Base-by-base conservation (phyloP, 1,284 basidiomycete genomes). In the Erythrobasidium hasegawianum region DNA sequence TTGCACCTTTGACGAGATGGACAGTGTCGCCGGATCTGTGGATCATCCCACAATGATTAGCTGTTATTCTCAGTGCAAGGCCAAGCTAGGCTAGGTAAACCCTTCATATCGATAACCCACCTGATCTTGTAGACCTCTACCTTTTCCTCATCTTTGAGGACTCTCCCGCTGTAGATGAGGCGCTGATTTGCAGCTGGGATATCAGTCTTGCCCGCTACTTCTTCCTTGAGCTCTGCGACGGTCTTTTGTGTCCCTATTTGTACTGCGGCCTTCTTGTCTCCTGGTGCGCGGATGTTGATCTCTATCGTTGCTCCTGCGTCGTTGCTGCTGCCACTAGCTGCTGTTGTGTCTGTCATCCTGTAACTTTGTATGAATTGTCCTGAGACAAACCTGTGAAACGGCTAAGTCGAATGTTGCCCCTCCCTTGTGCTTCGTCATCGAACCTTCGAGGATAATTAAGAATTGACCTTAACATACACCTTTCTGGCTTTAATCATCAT, bases 1-100 rank as follows among this genome's bases (percentile, higher is more conserved):
- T 81, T 1, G 84, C 86, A 49, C 90, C 89, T 77, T 94, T 95
- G 72, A 95, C 91, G 88, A 95, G 91, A 76, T 94, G 90, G 52
- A 94, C 86, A 0, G 91, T 93, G 76, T 95, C 88, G 9, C 84
- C 82, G 1, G 73, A 54, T 45, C 55, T 62, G 22, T n/a, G 22
- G 5, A 24, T 22, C 24, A 33, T 8, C n/a, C 14, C 18, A 53
- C 11, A 27, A 13, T n/a, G n/a, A n/a, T n/a, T n/a, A n/a, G n/a
- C n/a, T n/a, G n/a, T n/a, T 29, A 10, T 18, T 16, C 53, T 18
- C 18, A 26, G 8, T 33, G 9, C 7, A 55, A 13, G 10, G 20
- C 38, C 56, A 18, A 4, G 56, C n/a, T 11, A 11, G 53, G 39
- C 26, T 39, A 29, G 24, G 22, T 8, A n/a, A n/a, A n/a, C n/a